Percentiles rank a stretch among this genome's conserved stretches.
Conservation (phyloP, 2,329 filamentous ascomycete genomes). For the Penicillium hesseltinei region DNA sequence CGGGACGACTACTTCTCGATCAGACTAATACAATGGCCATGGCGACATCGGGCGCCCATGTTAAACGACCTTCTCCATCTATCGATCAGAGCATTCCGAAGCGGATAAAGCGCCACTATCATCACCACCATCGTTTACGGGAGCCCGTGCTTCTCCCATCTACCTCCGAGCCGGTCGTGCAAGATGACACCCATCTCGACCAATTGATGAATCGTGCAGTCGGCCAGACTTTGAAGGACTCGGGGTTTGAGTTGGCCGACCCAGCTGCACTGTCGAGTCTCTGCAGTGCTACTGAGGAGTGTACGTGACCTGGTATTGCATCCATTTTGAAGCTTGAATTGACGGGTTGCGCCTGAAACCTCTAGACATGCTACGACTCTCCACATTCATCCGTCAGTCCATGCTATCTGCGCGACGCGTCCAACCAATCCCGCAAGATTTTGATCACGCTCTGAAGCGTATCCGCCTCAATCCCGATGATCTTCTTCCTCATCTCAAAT, state of each 20-base stretch:
- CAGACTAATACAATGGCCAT: slow-evolving; percentile 26
- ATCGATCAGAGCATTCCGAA: slow-evolving; percentile 28
- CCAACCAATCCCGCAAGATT: slow-evolving; percentile 58
- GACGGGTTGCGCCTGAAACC: slow-evolving; percentile 22
- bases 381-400: slow-evolving; percentile 54
- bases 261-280: slow-evolving; percentile 58
- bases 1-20: slow-evolving; percentile 11
- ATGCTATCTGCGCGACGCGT: slow-evolving; percentile 58
- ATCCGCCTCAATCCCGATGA: slow-evolving; percentile 32
- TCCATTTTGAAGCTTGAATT: slow-evolving; percentile 13
- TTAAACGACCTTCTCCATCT: slow-evolving; percentile 37
- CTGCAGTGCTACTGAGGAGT: slow-evolving; percentile 56
- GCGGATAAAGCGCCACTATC: slow-evolving; percentile 40
- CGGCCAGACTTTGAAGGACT: slow-evolving; percentile 49
- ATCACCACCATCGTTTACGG: slow-evolving; percentile 44
- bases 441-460: slow-evolving; percentile 47
- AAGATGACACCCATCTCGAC: slow-evolving; percentile 55
- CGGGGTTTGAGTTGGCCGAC: slow-evolving; percentile 56
- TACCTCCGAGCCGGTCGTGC: slow-evolving; percentile 39
- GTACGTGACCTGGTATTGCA: slow-evolving; percentile 42
- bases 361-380: slow-evolving; percentile 55
- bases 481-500: slow-evolving; percentile 36
- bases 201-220: slow-evolving; percentile 57
- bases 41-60: slow-evolving; percentile 28
- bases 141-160: slow-evolving; percentile 31